phyloP scores from a whole-genome alignment of 2,329 filamentous ascomycete genomes.

The Daldinia eschscholtzii region DNA sequence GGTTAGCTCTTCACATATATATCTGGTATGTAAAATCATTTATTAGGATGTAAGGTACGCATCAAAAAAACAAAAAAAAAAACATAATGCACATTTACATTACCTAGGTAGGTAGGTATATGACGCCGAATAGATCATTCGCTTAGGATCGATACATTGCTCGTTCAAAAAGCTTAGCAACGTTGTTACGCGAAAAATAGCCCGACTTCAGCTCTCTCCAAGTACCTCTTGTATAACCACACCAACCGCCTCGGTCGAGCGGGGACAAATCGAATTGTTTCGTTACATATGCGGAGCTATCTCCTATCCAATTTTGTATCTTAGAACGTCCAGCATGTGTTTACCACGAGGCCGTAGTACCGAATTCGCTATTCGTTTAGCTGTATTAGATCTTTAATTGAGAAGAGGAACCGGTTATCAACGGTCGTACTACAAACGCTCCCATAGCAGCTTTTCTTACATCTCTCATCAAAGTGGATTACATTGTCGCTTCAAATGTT shows the following conservation, averaged over 20 bases:
- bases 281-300: neutral
- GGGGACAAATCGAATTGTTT: neutral
- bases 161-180: neutral
- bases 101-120: neutral
- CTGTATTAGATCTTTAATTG: neutral
- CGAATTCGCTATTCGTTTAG: too few species aligned
- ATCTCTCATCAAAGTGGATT: neutral
- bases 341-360: too few species aligned
- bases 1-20: too few species aligned
- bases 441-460: neutral
- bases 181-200: neutral
- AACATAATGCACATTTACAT: neutral
- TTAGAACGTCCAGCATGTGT: neutral
- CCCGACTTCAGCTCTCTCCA: neutral
- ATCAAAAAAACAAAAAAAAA: too few species aligned
- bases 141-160: neutral
- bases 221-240: neutral
- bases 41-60: too few species aligned
- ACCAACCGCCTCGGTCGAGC: neutral
- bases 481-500: neutral
- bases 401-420: neutral
- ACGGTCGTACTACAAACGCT: neutral
- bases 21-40: too few species aligned
- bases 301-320: neutral
- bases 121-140: neutral